Evolutionary conservation across 1,139 yeast species (phyloP).

Genomic region (Scheffersomyces titani): DNA sequence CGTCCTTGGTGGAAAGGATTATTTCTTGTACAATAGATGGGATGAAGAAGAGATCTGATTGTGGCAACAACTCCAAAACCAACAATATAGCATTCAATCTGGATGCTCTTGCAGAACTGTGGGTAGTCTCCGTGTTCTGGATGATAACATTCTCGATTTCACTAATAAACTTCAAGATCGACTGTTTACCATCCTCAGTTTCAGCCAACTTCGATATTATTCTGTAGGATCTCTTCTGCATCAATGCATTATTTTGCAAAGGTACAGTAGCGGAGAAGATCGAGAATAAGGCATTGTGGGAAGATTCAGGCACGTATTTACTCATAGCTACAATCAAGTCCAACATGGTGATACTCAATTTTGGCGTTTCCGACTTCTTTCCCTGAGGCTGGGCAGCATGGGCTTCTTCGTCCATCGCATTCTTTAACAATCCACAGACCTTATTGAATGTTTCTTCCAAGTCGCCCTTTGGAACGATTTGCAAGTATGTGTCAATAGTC

Average conservation of each 20-base stretch:
- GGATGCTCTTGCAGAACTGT: constrained; percentile 77
- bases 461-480: constrained; percentile 68
- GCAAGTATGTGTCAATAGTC: constrained; percentile 78
- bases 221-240: constrained; percentile 91
- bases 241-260: constrained; percentile 55
- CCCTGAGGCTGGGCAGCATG: constrained; percentile 11
- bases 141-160: constrained; percentile 65
- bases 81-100: constrained; percentile 69
- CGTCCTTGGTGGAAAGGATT: constrained; percentile 89
- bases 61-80: constrained; percentile 62
- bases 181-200: constrained; percentile 60
- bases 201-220: constrained; percentile 72
- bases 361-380: constrained; percentile 38
- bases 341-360: constrained; percentile 81
- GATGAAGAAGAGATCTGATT: constrained; percentile 66
- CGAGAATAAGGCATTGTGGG: constrained; percentile 72
- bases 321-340: constrained; percentile 88
- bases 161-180: constrained; percentile 50
- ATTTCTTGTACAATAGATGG: constrained; percentile 86
- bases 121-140: constrained; percentile 59
- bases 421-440: constrained; percentile 76
- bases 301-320: constrained; percentile 70
- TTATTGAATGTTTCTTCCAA: constrained; percentile 78
- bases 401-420: constrained; percentile 69
- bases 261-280: constrained; percentile 73